Conservation (phyloP, 768 basidiomycete genomes). For the Artomyces pyxidatus region DNA sequence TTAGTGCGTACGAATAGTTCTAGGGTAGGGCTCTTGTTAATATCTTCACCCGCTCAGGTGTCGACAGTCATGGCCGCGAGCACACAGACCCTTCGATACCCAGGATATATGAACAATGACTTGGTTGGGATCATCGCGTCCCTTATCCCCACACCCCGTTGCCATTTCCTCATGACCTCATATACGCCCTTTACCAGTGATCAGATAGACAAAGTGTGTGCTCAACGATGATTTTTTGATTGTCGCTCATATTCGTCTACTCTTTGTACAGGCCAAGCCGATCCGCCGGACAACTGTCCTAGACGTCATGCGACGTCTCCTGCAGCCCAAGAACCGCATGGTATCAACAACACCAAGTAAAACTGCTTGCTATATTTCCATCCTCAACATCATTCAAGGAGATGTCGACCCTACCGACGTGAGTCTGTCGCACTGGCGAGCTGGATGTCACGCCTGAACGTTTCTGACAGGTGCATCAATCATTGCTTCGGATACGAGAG, state of each 20-base stretch:
- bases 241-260: not conserved
- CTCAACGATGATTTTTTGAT: not conserved
- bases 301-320: conserved; percentile 94
- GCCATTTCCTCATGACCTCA: conserved; percentile 97
- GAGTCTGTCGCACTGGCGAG: conserved; percentile 18
- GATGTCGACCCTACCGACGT: conserved; percentile 98
- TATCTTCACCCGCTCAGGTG: conserved; percentile 42
- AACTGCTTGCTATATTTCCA: conserved; percentile 93
- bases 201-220: conserved; percentile 81
- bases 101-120: conserved; percentile 99
- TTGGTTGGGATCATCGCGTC: conserved; percentile 95
- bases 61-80: conserved; percentile 98
- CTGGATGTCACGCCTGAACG: conserved; percentile 2
- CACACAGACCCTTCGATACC: conserved; percentile 94
- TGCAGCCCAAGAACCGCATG: conserved; percentile 98
- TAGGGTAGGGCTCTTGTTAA: not conserved
- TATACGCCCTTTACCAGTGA: conserved; percentile 98
- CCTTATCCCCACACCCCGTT: conserved; percentile 92
- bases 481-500: conserved; percentile 91
- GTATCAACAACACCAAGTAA: conserved; percentile 91
- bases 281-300: conserved; percentile 95
- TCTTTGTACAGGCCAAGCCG: conserved; percentile 66
- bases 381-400: conserved; percentile 96
- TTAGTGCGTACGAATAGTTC: conserved; percentile 40
- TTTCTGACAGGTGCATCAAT: conserved; percentile 80